Evolutionary conservation across 257 asterid species (phyloP), one percentile per base, ranked within the genome.

Genomic region (Pogostemon cablin): DNA sequence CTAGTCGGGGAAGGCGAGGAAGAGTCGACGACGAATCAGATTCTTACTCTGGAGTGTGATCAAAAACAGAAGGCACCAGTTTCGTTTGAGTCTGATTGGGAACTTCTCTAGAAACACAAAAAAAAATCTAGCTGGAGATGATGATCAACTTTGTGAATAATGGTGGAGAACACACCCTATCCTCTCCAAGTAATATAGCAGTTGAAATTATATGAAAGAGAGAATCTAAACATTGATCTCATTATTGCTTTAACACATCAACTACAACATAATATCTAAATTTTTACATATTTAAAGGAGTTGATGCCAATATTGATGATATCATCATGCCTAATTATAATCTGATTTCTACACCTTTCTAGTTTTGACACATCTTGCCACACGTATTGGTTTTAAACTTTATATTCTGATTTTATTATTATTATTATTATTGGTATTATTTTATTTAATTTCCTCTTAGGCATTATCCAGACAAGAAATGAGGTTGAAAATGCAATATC

Each of bases 11-110:
- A 73, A 7, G 37, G 9, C 9, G 64, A 57, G 15, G 49, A 57
- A 17, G 74, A 43, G 46, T 53, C 2, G 56, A 34, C 0, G 20
- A 25, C 32, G 32, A 25, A 25, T 25, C 32, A 1, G 32, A 25
- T 25, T 25, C 32, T 25, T 25, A 25, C 1, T 25, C 32, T 25
- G 32, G 32, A 25, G 32, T 25, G 32, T 25, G 32, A 25, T 25
- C 32, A 25, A 25, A 54, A 62, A 67, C 25, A 34, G 39, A 72
- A 47, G 37, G 9, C 39, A 38, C 20, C 68, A 25, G 55, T 9
- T 56, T 67, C 74, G 9, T 58, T 69, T 10, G 87, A 78, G 68
- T 83, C 81, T 3, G 87, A 80, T 11, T 83, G 85, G 87, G 87
- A 80, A 75, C 64, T 80, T 62, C 73, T 83, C 20, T 80, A 83